Conservation (phyloP, 768 basidiomycete genomes). For the Lentinula detonsa region DNA sequence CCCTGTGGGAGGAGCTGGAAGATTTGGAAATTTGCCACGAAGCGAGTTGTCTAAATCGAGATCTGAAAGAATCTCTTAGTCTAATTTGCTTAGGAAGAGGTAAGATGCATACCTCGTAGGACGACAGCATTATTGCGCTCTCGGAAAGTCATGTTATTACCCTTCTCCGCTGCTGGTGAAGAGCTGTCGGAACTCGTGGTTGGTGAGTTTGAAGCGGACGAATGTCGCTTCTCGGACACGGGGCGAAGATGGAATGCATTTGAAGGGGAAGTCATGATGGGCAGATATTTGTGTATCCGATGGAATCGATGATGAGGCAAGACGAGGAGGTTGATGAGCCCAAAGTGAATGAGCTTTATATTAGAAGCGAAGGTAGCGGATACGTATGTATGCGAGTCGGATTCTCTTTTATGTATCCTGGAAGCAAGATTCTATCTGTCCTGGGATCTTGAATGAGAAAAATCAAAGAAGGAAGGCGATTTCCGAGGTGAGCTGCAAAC, state of each 20-base stretch:
- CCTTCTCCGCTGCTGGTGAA: constrained; percentile 1
- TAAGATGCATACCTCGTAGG: background rate
- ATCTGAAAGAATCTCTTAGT: background rate
- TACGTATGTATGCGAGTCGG: background rate
- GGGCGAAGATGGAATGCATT: constrained; percentile 1
- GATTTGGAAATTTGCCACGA: constrained; percentile 27
- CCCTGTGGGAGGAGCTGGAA: constrained; percentile 72
- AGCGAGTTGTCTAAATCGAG: background rate
- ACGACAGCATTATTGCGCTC: background rate
- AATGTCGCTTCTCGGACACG: background rate
- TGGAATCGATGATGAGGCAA: constrained; percentile 2
- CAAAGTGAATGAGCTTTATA: background rate
- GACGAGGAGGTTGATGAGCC: background rate
- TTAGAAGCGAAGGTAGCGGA: constrained; percentile 1
- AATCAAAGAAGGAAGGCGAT: constrained; percentile 1
- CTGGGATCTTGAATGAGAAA: constrained; percentile 5
- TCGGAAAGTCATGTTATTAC: background rate
- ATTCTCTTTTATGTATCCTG: background rate
- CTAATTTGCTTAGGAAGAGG: background rate
- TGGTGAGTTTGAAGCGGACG: background rate
- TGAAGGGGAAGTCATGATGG: background rate
- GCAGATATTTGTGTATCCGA: background rate
- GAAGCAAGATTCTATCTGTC: constrained; percentile 3
- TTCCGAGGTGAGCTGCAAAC: constrained; percentile 1
- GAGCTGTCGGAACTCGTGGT: constrained; percentile 1